phyloP scores from a whole-genome alignment of 2,329 filamentous ascomycete species.

The Neobulgaria alba region DNA sequence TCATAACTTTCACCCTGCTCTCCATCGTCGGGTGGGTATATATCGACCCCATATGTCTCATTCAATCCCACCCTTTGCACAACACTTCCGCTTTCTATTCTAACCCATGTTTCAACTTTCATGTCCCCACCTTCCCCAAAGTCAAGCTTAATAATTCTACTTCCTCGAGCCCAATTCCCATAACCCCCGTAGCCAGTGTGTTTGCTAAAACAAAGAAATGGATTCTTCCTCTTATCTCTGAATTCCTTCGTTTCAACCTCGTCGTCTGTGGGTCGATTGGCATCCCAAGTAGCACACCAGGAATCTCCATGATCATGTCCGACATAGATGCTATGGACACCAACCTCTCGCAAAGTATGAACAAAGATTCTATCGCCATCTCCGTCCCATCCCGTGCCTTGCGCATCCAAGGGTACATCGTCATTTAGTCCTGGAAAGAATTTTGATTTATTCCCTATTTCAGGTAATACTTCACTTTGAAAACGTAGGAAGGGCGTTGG shows the following conservation, averaged over 20 bases:
- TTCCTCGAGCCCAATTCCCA: slow-evolving; percentile 53
- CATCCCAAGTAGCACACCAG: slow-evolving; percentile 46
- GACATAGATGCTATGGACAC: slow-evolving; percentile 48
- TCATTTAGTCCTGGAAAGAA: slow-evolving; percentile 39
- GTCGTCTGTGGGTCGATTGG: no score
- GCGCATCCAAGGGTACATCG: slow-evolving; percentile 30
- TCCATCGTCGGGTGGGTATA: background rate
- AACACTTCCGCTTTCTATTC: slow-evolving; percentile 44
- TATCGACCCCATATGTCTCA: background rate
- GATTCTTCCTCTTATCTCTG: slow-evolving; percentile 38
- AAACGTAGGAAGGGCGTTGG: slow-evolving; percentile 34
- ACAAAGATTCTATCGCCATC: slow-evolving; percentile 52
- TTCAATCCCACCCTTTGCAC: background rate
- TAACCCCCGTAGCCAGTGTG: slow-evolving; percentile 66
- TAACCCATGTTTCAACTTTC: slow-evolving; percentile 50
- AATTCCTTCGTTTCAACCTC: slow-evolving; percentile 32
- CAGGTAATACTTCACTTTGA: slow-evolving; percentile 26
- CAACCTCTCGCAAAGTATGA: slow-evolving; percentile 45
- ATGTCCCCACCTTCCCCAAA: slow-evolving; percentile 38
- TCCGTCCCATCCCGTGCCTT: slow-evolving; percentile 11
- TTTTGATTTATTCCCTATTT: slow-evolving; percentile 22
- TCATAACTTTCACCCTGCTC: no score
- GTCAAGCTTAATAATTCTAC: slow-evolving; percentile 32
- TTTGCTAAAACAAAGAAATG: slow-evolving; percentile 52
- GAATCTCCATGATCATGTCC: slow-evolving; percentile 60